Evolutionary conservation across 2,329 filamentous ascomycete genomes (phyloP).

Genomic region (Xylariaceae sp.): DNA sequence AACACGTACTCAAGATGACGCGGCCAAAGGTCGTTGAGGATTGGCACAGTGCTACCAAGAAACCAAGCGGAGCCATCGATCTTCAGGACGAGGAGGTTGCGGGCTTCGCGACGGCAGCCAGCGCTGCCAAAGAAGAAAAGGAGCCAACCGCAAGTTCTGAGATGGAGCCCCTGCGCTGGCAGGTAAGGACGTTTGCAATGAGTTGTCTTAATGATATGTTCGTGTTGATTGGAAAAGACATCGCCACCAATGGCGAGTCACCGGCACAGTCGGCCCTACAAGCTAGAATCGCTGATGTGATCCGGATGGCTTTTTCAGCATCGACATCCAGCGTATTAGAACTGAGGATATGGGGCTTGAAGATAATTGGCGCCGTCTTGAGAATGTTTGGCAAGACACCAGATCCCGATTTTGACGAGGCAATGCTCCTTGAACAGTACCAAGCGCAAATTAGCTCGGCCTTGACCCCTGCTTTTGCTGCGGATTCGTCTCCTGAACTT

Average conservation of each 20-base stretch:
- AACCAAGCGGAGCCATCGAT: conserved; percentile 65
- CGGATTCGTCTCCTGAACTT: conserved; percentile 92
- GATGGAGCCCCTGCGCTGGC: conserved; percentile 91
- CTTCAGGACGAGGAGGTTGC: conserved; percentile 95
- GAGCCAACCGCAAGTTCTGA: conserved; percentile 56
- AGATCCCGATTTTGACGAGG: conserved; percentile 97
- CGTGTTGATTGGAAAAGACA: conserved; percentile 74
- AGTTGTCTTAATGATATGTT: conserved; percentile 84
- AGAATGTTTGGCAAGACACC: conserved; percentile 96
- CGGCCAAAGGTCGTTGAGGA: conserved; percentile 66
- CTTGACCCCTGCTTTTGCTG: conserved; percentile 91
- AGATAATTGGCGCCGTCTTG: conserved; percentile 89
- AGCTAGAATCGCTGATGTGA: conserved; percentile 83
- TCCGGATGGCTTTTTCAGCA: conserved; percentile 95
- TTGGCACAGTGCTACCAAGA: conserved; percentile 47
- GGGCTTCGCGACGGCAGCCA: conserved; percentile 80
- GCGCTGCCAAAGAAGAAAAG: conserved; percentile 58
- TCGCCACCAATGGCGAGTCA: conserved; percentile 76
- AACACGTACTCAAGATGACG: conserved; percentile 86
- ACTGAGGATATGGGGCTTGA: conserved; percentile 85
- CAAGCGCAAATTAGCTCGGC: conserved; percentile 98
- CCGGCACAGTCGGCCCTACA: conserved; percentile 79
- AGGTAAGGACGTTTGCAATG: conserved; percentile 93
- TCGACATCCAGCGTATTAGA: conserved; percentile 92
- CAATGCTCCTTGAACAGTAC: conserved; percentile 94